Base-by-base conservation (phyloP, 2,329 filamentous ascomycete species). In the Cercospora zeae-maydis region DNA sequence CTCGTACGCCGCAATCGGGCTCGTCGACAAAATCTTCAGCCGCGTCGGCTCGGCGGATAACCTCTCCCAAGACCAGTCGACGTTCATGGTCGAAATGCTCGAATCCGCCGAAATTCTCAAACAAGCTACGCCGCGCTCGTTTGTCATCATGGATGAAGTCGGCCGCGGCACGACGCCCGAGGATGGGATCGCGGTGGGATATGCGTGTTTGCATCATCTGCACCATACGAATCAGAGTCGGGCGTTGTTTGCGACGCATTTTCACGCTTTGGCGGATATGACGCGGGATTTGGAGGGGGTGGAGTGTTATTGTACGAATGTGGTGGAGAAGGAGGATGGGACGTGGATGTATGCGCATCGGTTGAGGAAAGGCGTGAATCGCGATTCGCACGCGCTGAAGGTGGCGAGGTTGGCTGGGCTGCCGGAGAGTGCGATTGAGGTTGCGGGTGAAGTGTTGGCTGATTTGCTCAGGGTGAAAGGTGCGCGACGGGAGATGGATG, bases 81-180 rank as follows among this genome's bases (percentile, higher is more conserved):
- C 96, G 0, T 99, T 99, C 77, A 98, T 99, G 95, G 92, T 98
- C 1, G 95, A 99, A 79, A 99, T 99, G 95, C 84, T 97, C 1
- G 95, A 99, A 78, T 96, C 95, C 19, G 93, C 93, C 1, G 84
- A 89, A 27, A 99, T 99, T 58, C 83, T 99, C 58, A 90, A 89
- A 64, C 84, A 90, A 68, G 93, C 95, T 0, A 98, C 93, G 0
- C 79, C 87, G 1, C 84, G 88, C 24, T 95, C 90, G 0, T 96
- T 99, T 71, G 93, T 83, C 64, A 93, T 99, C 75, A 98, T 99
- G 93, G 95, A 99, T 75, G 95, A 99, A 80, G 91, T 99, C 37
- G 95, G 95, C 0, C 84, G 95, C 53, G 95, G 95, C 8, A 99
- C 96, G 0, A 96, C 95, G 19, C 92, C 93, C 0, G 89, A 93